phyloP scores from a whole-genome alignment of 768 basidiomycete genomes.

The Auriscalpium vulgare region DNA sequence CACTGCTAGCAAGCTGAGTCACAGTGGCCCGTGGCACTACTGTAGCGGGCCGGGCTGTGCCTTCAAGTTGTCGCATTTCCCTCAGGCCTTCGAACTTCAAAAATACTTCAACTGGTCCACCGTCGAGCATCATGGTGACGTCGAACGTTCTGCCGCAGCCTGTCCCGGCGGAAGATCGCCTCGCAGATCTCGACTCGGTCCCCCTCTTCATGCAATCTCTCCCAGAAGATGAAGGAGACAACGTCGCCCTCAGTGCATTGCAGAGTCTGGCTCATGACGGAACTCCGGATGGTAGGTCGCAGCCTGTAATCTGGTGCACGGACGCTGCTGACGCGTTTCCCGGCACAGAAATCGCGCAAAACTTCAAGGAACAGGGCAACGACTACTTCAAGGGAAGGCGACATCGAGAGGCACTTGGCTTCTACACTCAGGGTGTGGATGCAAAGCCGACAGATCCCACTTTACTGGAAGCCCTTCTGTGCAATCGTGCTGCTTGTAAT shows the following conservation, averaged over 20 bases:
- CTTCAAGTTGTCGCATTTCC: too few relatives aligned
- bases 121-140: not conserved
- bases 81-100: not conserved
- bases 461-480: slow-evolving; percentile 61
- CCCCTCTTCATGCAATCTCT: slow-evolving; percentile 93
- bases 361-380: slow-evolving; percentile 94
- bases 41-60: too few relatives aligned
- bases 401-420: slow-evolving; percentile 78
- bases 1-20: too few relatives aligned
- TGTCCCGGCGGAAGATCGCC: slow-evolving; percentile 25
- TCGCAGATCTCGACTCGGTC: slow-evolving; percentile 48
- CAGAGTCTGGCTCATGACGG: slow-evolving; percentile 86
- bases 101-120: not conserved
- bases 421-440: slow-evolving; percentile 87
- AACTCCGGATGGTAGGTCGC: slow-evolving; percentile 80
- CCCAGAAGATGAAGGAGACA: slow-evolving; percentile 58
- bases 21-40: too few relatives aligned
- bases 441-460: slow-evolving; percentile 61
- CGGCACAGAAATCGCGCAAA: slow-evolving; percentile 73
- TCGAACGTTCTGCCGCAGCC: slow-evolving; percentile 15
- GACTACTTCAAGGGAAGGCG: slow-evolving; percentile 87
- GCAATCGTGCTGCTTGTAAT: slow-evolving; percentile 92
- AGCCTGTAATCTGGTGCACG: not conserved
- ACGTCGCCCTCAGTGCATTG: slow-evolving; percentile 68
- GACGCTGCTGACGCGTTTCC: not conserved